A percentile compares a stretch with the other conserved stretches of the same genome.
phyloP scores from a whole-genome alignment of 1,284 basidiomycete genomes.

The Ganoderma resinaceum region DNA sequence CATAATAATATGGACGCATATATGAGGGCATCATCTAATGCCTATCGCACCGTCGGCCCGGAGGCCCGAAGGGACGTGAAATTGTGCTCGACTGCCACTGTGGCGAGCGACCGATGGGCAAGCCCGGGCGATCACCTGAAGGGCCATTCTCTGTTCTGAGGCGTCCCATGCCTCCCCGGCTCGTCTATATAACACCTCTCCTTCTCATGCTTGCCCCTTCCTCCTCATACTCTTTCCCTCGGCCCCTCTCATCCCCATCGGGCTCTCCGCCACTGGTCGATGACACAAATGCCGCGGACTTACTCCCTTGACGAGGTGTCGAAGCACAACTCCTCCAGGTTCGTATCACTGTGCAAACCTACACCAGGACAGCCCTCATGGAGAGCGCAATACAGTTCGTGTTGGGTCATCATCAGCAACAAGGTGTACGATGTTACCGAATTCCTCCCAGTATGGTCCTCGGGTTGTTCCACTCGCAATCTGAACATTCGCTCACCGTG shows the following conservation, averaged over 20 bases:
- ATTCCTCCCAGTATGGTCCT: conserved; percentile 66
- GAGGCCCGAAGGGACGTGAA: conserved; percentile 2
- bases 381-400: conserved; percentile 57
- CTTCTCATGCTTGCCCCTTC: neutral
- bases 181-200: conserved; percentile 14
- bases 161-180: conserved; percentile 10
- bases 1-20: too few species aligned
- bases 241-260: neutral
- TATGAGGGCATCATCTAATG: neutral
- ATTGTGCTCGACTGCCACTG: neutral
- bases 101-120: neutral
- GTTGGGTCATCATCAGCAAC: conserved; percentile 88
- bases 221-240: neutral
- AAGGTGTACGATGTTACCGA: conserved; percentile 87
- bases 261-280: neutral
- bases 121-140: conserved; percentile 15
- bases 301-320: conserved; percentile 52
- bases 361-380: neutral
- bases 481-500: neutral
- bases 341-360: conserved; percentile 19
- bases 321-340: conserved; percentile 62
- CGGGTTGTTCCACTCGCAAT: neutral
- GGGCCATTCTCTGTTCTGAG: neutral
- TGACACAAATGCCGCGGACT: conserved; percentile 40
- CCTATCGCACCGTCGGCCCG: conserved; percentile 12